Evolutionary conservation across 2,329 filamentous ascomycete species (phyloP), one percentile per base, ranked within the genome.

Genomic region (Penicillium hesseltinei): DNA sequence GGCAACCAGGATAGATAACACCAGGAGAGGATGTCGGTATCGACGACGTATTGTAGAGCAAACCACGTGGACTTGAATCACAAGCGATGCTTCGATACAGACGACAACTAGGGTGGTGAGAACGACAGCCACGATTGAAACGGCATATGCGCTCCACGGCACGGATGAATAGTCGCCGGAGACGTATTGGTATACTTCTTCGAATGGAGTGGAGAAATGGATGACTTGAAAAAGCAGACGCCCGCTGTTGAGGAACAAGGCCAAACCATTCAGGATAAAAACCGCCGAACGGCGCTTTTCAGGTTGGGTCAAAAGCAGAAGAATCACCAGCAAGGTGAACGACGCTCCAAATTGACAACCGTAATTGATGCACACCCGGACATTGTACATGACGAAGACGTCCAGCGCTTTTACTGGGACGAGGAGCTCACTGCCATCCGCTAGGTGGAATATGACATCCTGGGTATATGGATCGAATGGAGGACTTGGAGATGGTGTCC

Each of bases 281-380:
- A 90, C 81, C 0, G 79, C 69, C 2, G 87, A 87, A 51, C 77
- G 76, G 58, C 89, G 83, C 71, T 90, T 91, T 62, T 84, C 78
- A 0, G 78, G 71, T 21, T 84, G 84, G 0, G 89, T 92, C 71
- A 92, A 81, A 57, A 88, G 75, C 11, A 91, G 75, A 3, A 92
- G 77, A 31, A 89, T 79, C 43, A 88, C 64, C 19, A 92, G 77
- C 67, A 91, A 83, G 59, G 88, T 75, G 56, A 87, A 62, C 46
- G 83, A 84, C 25, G 88, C 84, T 31, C 90, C 90, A 51, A 92
- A 80, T 71, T 93, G 89, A 19, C 82, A 76, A 51, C 84, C 87
- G 70, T 88, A 90, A 74, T 86, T 88, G 78, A 90, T 85, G 69
- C 74, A 78, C 36, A 80, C 69, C 9, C 75, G 74, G 56, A 79